Evolutionary conservation across 2,329 filamentous ascomycete genomes (phyloP), one percentile per base, ranked within the genome.

Genomic region (Aspergillus ochraceoroseus): DNA sequence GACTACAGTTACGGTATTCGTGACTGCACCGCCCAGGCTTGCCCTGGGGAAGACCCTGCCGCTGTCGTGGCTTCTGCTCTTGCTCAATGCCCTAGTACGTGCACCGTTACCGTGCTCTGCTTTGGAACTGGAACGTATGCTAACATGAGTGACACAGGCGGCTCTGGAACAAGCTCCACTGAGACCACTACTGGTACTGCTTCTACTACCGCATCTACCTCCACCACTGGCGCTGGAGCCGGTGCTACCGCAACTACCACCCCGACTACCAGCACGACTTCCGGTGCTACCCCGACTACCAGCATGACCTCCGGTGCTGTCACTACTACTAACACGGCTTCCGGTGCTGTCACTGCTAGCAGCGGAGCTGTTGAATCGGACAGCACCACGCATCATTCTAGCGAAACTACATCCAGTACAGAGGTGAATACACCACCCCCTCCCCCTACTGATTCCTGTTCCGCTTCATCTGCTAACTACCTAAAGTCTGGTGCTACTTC

Each of bases 11-110:
- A 57, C 44, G 70, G 70, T 42, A 59, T 73, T 32, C 67, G 63
- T 25, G 70, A 73, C 55, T 73, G 70, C 61, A 66, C 66, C 27
- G 31, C 49, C 11, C 45, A 71, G 53, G 64, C 68, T 22, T 73
- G 70, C 54, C 64, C 65, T 29, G 52, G 46, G 9, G 63, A 66
- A 15, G 56, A 69, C 43, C 44, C 63, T 7, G 39, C 46, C 32
- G 32, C 49, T 9, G 63, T 68, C 32, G 47, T 65, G 23, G 25
- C 49, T 2, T 60, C 56, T 32, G 67, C 63, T 27, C 44, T 59
- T n/a, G 43, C 45, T 15, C 56, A 63, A 42, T 71, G 68, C 51
- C 56, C 59, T 43, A 49, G 45, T 55, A 55, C 38, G 53, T 52
- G 13, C 3, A 14, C 23, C 3, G 35, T n/a, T 33, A 32, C 8